Evolutionary conservation across 106 monocot genomes (phyloP), one percentile per base, ranked within the genome.

Genomic region (Dendrobium officinale): DNA sequence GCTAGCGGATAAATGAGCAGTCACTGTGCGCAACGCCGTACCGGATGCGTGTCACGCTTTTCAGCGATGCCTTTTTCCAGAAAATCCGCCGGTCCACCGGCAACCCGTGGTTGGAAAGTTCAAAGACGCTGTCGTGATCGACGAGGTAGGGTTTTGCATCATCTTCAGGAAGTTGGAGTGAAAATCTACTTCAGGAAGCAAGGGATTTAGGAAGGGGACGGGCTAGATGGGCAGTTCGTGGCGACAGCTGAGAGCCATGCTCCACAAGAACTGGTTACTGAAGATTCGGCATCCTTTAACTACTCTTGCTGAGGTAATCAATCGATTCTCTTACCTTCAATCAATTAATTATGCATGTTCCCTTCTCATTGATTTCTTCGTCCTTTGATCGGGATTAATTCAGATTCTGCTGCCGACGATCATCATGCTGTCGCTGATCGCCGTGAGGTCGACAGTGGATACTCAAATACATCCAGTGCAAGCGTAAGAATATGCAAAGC

Each of bases 211-310:
- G 43, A 74, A 42, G 22, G 74, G 3, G 42, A 74, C 22, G 42
- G 40, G 42, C 74, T 16, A 44, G 43, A 74, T 74, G 43, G 43
- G 42, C 1, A 74, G 43, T n/a, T 74, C 84, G 24, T 18, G 51
- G 82, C 82, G 82, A 56, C 95, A 95, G 86, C 87, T 95, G 87
- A 70, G 82, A 45, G 92, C 93, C 80, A 91, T 95, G 88, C 93
- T 95, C 83, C 90, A 91, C 67, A 95, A 95, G 89, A 95, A 95
- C 86, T 93, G 92, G 95, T 89, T 95, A 55, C 91, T 95, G 75
- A 95, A 95, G 81, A 84, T 87, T 31, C 92, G 95, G 27, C 95
- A 93, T 74, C 95, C 91, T 18, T 85, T 86, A 77, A 82, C 84
- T 77, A 91, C 95, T 42, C 56, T 72, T 6, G 84, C 86, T 43